Conservation (phyloP, 768 basidiomycete species). For the Stropharia rugosoannulata region DNA sequence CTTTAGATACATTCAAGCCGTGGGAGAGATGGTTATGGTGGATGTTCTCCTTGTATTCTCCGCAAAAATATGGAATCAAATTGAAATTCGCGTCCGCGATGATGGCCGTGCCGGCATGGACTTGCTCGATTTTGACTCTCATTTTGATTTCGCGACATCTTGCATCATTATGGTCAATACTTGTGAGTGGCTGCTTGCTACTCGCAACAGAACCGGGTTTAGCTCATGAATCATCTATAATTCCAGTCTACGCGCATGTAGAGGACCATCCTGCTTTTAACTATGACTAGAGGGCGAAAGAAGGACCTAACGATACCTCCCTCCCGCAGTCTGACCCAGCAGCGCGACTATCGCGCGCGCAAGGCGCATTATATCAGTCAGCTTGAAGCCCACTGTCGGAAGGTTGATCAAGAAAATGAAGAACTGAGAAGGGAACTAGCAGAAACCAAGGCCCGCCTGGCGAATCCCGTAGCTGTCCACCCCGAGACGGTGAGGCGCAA, state of each 20-base stretch:
- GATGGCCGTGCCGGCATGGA: constrained; percentile 1
- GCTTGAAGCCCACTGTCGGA: constrained; percentile 54
- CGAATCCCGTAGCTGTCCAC: constrained; percentile 26
- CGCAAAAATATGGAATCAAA: neutral
- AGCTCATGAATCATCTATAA: constrained; percentile 9
- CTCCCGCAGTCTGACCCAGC: constrained; percentile 56
- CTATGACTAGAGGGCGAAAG: constrained; percentile 66
- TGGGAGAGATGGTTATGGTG: neutral
- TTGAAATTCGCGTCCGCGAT: neutral
- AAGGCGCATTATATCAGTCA: constrained; percentile 55
- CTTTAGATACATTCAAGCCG: neutral
- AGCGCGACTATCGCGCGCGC: constrained; percentile 65
- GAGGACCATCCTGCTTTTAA: constrained; percentile 7
- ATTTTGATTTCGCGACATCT: constrained; percentile 34
- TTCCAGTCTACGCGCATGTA: constrained; percentile 14
- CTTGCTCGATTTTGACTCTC: constrained; percentile 20
- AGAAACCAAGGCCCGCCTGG: constrained; percentile 37
- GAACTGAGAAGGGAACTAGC: constrained; percentile 49
- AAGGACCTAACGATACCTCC: constrained; percentile 62
- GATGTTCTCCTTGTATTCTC: no score
- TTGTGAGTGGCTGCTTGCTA: constrained; percentile 19
- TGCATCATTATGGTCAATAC: constrained; percentile 34
- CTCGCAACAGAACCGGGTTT: constrained; percentile 8
- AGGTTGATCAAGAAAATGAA: constrained; percentile 54
- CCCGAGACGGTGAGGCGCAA: constrained; percentile 29